A percentile compares a stretch with the other conserved stretches of the same genome.
Conservation (phyloP, 257 asterid genomes). For the Linaria vulgaris region DNA sequence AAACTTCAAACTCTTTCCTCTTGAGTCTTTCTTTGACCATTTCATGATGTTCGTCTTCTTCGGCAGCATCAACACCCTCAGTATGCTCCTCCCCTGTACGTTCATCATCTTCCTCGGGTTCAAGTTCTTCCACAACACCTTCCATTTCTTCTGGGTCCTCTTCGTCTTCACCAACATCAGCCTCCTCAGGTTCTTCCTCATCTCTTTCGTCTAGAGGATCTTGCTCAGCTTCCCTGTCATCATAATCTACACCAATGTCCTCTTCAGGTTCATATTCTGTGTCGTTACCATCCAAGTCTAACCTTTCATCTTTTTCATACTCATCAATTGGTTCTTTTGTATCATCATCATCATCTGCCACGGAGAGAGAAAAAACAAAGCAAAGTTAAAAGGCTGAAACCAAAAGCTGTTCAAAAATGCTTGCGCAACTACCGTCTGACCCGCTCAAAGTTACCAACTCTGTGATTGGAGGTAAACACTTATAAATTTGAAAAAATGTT, state of each 20-base stretch:
- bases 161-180: constrained; percentile 55
- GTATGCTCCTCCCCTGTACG: constrained; percentile 52
- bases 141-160: constrained; percentile 69
- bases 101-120: constrained; percentile 65
- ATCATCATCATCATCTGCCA: constrained; percentile 60
- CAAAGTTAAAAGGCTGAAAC: constrained; percentile 31
- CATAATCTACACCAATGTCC: constrained; percentile 73
- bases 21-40: constrained; percentile 83
- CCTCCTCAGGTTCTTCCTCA: constrained; percentile 71
- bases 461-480: no score
- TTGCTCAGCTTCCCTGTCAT: constrained; percentile 81
- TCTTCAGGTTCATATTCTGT: constrained; percentile 97
- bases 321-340: constrained; percentile 66
- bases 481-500: no score
- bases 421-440: constrained; percentile 2
- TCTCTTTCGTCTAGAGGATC: constrained; percentile 64
- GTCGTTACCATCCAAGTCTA: constrained; percentile 95
- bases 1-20: constrained; percentile 92
- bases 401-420: constrained; percentile 24
- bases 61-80: constrained; percentile 67
- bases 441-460: no score
- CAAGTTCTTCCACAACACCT: constrained; percentile 62
- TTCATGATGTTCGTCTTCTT: constrained; percentile 88
- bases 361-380: constrained; percentile 32
- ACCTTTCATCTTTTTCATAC: constrained; percentile 77